These are phyloP conservation scores for Aspergillus saccharolyticus DNA, from an alignment of 495 filamentous ascomycete genomes.

Conservation along the genomic window DNA sequence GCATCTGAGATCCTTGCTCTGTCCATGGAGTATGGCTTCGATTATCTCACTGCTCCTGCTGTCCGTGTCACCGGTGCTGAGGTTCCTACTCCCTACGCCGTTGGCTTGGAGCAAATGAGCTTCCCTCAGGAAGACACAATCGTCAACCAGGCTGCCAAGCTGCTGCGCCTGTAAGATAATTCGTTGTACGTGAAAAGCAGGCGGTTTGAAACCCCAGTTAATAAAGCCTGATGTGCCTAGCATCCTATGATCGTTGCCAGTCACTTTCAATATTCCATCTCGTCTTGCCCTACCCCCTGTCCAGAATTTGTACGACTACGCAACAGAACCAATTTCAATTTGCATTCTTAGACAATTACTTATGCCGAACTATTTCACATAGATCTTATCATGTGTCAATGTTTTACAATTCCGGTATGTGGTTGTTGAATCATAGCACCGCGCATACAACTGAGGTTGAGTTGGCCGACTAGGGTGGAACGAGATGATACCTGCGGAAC, in stretches of 20 bases:
- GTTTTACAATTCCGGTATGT: too few species aligned
- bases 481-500: too few species aligned
- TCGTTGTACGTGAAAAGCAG: constrained; percentile 12
- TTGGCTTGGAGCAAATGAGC: constrained; percentile 80
- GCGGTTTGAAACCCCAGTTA: constrained; percentile 16
- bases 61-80: constrained; percentile 92
- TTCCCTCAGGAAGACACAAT: constrained; percentile 88
- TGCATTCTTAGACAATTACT: constrained; percentile 7
- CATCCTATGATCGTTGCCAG: constrained; percentile 22
- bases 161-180: constrained; percentile 63
- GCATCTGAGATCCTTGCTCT: constrained; percentile 86
- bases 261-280: constrained; percentile 20
- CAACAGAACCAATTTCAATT: constrained; percentile 20
- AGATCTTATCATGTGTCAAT: too few species aligned
- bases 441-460: too few species aligned
- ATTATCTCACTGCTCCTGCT: constrained; percentile 91
- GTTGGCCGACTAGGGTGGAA: not conserved
- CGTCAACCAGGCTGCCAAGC: constrained; percentile 73
- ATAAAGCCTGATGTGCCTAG: constrained; percentile 31
- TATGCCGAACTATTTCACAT: too few species aligned
- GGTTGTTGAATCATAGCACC: too few species aligned
- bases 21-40: constrained; percentile 96
- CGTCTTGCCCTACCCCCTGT: constrained; percentile 20
- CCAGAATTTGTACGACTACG: constrained; percentile 40
- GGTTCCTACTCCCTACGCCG: constrained; percentile 90